Percentiles rank a stretch among this genome's conserved stretches.
Conservation (phyloP, 768 basidiomycete species). For the Suillus lakei region DNA sequence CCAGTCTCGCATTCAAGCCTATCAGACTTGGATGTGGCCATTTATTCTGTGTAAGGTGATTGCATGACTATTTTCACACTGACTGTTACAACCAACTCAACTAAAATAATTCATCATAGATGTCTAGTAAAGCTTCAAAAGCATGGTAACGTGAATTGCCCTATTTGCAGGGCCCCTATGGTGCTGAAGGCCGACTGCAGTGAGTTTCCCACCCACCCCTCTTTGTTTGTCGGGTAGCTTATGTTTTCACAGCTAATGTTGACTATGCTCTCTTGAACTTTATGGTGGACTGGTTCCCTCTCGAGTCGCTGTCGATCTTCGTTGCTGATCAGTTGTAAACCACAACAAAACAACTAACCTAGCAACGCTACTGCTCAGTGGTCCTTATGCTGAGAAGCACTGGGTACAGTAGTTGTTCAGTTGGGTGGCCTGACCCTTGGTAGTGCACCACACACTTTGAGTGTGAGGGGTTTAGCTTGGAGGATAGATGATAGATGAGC, state of each 20-base stretch:
- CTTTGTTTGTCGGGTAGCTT: background rate
- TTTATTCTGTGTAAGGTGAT: slow-evolving; percentile 70
- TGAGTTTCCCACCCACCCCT: slow-evolving; percentile 43
- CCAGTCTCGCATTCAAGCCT: slow-evolving; percentile 90
- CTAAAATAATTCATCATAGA: slow-evolving; percentile 37
- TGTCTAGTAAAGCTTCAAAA: slow-evolving; percentile 93
- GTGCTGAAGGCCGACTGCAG: slow-evolving; percentile 79
- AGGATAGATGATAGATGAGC: too few species aligned
- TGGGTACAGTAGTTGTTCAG: too few species aligned
- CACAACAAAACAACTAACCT: too few species aligned
- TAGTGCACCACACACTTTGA: too few species aligned
- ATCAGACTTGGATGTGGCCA: slow-evolving; percentile 83
- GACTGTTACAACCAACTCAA: too few species aligned
- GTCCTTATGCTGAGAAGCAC: too few species aligned
- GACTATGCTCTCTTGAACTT: slow-evolving; percentile 83
- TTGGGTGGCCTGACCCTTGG: too few species aligned
- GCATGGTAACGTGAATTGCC: slow-evolving; percentile 73
- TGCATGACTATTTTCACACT: background rate
- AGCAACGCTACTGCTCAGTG: too few species aligned
- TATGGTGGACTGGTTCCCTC: slow-evolving; percentile 92
- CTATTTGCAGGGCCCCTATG: slow-evolving; percentile 80
- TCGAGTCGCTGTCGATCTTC: too few species aligned
- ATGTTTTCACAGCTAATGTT: slow-evolving; percentile 63
- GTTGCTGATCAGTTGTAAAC: too few species aligned
- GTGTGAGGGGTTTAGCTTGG: too few species aligned